phyloP scores from a whole-genome alignment of 129 eudicot species.

The Cynara cardunculus region DNA sequence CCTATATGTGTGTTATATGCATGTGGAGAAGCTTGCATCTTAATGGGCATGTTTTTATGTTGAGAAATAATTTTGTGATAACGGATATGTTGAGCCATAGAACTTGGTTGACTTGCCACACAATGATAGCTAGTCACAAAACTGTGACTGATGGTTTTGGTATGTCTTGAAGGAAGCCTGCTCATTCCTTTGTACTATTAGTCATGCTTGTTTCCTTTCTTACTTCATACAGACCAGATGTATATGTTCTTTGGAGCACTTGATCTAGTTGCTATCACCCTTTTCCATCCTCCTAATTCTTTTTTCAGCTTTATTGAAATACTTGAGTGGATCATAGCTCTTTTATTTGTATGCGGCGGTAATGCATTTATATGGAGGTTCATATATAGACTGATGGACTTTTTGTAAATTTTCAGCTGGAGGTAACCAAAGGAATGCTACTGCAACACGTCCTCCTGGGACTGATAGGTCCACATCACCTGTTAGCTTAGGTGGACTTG shows the following conservation, averaged over 20 bases:
- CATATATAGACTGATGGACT: neutral
- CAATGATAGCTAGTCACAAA: neutral
- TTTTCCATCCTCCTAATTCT: neutral
- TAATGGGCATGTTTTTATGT: no score
- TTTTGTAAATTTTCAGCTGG: constrained; percentile 26
- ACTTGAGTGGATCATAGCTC: neutral
- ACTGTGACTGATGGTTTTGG: neutral
- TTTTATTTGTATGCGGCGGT: neutral
- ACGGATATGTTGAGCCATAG: neutral
- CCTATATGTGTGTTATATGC: neutral
- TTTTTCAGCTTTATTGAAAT: neutral
- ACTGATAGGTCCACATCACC: constrained; percentile 39
- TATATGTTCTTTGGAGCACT: neutral
- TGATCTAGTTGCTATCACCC: neutral
- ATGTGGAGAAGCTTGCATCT: neutral
- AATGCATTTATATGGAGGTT: neutral
- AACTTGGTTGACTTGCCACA: neutral
- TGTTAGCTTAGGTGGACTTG: constrained; percentile 52
- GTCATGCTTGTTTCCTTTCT: neutral
- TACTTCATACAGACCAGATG: neutral
- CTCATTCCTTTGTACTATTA: neutral
- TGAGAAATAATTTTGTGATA: no score
- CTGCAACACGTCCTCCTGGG: constrained; percentile 36
- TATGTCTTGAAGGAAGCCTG: neutral
- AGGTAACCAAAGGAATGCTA: constrained; percentile 38